These are phyloP conservation scores for Neurospora africana DNA, from an alignment of 495 filamentous ascomycete genomes.

Conservation along the genomic window DNA sequence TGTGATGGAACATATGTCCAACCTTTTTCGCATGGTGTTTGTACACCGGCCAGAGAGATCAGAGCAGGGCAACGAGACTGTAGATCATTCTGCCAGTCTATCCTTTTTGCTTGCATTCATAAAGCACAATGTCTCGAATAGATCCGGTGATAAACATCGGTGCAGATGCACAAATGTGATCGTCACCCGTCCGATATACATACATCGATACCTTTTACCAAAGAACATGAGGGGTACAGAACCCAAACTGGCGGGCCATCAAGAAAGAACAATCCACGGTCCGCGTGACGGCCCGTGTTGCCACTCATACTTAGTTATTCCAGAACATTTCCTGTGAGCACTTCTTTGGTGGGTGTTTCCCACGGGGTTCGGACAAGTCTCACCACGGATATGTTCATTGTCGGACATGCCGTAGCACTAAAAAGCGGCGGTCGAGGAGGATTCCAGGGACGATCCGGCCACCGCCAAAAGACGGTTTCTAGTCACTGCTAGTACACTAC, in stretches of 20 bases:
- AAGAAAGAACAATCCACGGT: neutral
- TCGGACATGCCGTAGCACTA: neutral
- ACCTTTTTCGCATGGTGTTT: neutral
- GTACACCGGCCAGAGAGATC: neutral
- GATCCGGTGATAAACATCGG: neutral
- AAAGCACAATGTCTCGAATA: neutral
- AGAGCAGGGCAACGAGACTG: neutral
- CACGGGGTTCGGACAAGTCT: neutral
- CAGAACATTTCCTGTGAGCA: neutral
- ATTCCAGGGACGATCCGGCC: neutral
- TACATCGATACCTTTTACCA: neutral
- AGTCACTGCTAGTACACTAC: neutral
- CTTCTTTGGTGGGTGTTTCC: neutral
- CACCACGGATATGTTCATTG: neutral
- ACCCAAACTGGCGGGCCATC: neutral
- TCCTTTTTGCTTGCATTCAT: neutral
- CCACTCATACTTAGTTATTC: neutral
- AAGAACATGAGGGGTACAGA: neutral
- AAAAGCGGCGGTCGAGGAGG: neutral
- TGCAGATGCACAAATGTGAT: neutral
- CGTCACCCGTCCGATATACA: neutral
- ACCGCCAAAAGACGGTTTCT: neutral
- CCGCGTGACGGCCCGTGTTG: neutral
- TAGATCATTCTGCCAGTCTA: neutral
- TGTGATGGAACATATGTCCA: neutral